These are phyloP conservation scores for Melaleuca quinquenervia DNA, from an alignment of 345 rosid genomes.

Conservation along the genomic window DNA sequence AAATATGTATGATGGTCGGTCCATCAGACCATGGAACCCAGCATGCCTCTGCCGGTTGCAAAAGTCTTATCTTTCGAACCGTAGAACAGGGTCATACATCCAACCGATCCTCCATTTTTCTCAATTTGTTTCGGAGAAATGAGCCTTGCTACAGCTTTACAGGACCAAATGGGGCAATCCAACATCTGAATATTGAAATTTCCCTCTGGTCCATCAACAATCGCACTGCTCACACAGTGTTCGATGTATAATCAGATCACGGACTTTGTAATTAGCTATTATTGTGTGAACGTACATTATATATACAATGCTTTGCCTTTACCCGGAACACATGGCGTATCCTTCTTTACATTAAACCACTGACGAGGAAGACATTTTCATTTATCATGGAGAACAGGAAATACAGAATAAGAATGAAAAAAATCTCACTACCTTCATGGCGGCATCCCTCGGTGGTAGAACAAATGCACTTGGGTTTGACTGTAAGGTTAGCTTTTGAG, in stretches of 20 bases:
- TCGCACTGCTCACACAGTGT: not conserved
- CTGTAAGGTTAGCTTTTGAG: constrained; percentile 35
- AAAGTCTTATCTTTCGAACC: not conserved
- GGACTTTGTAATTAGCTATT: not conserved
- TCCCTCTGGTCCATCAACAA: not conserved
- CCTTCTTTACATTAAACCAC: constrained; percentile 23
- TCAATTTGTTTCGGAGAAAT: not conserved
- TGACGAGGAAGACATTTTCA: not conserved
- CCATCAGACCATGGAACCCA: not conserved
- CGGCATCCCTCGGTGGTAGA: constrained; percentile 16
- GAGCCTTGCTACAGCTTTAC: not conserved
- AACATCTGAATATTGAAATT: not conserved
- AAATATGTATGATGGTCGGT: not conserved
- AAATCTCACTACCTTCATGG: constrained; percentile 20
- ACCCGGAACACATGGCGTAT: constrained; percentile 5
- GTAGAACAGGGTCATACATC: not conserved
- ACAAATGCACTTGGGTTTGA: constrained; percentile 10
- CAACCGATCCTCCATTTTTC: not conserved
- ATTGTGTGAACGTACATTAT: not conserved
- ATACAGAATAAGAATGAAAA: not conserved
- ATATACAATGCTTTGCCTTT: constrained; percentile 24
- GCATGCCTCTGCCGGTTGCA: not conserved
- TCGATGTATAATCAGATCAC: not conserved
- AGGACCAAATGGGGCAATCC: not conserved
- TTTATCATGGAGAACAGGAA: not conserved